phyloP scores from a whole-genome alignment of 306 rosid species.

The Carpinus viminea region DNA sequence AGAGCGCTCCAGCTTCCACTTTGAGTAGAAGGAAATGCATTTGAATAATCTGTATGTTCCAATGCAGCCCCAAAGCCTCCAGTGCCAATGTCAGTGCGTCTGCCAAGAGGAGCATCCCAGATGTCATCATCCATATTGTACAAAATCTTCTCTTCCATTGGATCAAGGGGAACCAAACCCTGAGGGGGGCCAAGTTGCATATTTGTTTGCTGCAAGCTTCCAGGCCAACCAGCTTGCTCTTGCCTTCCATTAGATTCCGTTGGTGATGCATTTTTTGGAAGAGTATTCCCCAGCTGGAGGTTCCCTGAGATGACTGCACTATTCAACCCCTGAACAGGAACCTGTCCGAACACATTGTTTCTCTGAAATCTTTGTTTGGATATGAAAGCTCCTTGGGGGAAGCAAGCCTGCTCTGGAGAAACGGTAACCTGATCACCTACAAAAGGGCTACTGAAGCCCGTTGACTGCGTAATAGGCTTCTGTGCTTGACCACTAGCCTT shows the following conservation, averaged over 20 bases:
- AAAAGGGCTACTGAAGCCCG: constrained; percentile 38
- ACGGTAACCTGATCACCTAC: constrained; percentile 30
- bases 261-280: constrained; percentile 34
- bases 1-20: constrained; percentile 71
- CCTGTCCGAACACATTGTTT: constrained; percentile 40
- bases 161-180: constrained; percentile 53
- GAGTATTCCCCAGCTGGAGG: constrained; percentile 35
- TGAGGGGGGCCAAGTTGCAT: constrained; percentile 41
- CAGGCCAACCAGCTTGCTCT: constrained; percentile 45
- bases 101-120: constrained; percentile 45
- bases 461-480: constrained; percentile 40
- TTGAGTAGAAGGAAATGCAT: constrained; percentile 43
- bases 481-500: constrained; percentile 35
- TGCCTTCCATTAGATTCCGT: constrained; percentile 39
- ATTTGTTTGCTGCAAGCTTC: constrained; percentile 31
- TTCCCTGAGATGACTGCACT: constrained; percentile 33
- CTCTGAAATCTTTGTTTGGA: constrained; percentile 47
- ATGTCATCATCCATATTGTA: constrained; percentile 45
- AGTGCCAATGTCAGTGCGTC: constrained; percentile 34
- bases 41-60: constrained; percentile 29
- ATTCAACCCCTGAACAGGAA: constrained; percentile 37
- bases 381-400: constrained; percentile 30
- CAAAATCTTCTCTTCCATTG: constrained; percentile 57
- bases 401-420: constrained; percentile 41
- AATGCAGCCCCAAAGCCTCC: constrained; percentile 41